Evolutionary conservation across 2,329 filamentous ascomycete genomes (phyloP).

Genomic region (Diaporthe aspalathi): DNA sequence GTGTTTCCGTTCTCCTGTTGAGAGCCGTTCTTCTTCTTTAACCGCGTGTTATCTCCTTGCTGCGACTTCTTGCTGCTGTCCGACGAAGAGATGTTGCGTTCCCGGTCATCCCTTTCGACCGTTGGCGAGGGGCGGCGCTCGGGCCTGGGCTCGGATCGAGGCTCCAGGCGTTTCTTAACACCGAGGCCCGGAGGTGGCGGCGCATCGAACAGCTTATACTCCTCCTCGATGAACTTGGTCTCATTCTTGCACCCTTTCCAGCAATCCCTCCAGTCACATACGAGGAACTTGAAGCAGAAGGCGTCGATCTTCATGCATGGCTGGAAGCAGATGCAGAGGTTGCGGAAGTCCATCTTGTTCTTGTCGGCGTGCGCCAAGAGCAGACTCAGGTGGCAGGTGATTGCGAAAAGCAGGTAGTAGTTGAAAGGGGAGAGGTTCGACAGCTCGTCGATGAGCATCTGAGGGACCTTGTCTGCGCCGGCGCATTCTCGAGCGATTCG

Average conservation of each 20-base stretch:
- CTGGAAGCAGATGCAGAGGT: slow-evolving; percentile 96
- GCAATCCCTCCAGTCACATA: slow-evolving; percentile 95
- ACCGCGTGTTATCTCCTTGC: slow-evolving; percentile 48
- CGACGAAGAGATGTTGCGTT: slow-evolving; percentile 72
- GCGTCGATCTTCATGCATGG: slow-evolving; percentile 96
- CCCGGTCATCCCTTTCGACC: slow-evolving; percentile 44
- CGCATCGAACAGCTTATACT: slow-evolving; percentile 71
- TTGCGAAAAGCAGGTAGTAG: slow-evolving; percentile 97
- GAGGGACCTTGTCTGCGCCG: slow-evolving; percentile 82
- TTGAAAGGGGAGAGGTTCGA: slow-evolving; percentile 96
- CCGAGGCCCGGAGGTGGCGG: slow-evolving; percentile 64
- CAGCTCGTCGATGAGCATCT: slow-evolving; percentile 88
- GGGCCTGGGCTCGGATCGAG: slow-evolving; percentile 31
- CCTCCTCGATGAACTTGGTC: slow-evolving; percentile 78
- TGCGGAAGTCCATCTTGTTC: slow-evolving; percentile 98
- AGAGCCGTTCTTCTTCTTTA: slow-evolving; percentile 62
- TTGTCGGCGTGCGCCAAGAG: slow-evolving; percentile 91
- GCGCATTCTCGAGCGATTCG: slow-evolving; percentile 83
- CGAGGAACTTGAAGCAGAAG: slow-evolving; percentile 94
- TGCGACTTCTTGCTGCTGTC: slow-evolving; percentile 70
- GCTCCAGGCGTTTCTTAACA: slow-evolving; percentile 36
- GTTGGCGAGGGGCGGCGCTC: slow-evolving; percentile 34
- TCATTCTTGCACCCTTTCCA: slow-evolving; percentile 98
- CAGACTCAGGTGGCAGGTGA: slow-evolving; percentile 94
- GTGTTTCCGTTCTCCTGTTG: slow-evolving; percentile 32